Evolutionary conservation across 805 yeast species (phyloP).

Genomic region (Wickerhamiella galacta): DNA sequence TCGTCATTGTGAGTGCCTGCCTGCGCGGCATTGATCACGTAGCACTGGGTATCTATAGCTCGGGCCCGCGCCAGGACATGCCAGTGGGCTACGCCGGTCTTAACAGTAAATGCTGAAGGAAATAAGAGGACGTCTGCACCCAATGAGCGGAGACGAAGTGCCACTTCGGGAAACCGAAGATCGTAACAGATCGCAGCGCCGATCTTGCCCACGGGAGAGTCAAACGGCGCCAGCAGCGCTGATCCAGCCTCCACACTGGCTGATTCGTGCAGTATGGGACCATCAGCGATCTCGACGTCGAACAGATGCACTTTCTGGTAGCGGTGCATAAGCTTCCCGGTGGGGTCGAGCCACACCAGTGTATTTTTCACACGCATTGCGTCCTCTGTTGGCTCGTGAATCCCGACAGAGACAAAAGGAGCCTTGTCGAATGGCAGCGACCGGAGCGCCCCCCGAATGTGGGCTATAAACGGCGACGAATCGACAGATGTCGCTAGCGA

Average conservation of each 20-base stretch:
- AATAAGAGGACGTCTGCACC: conserved; percentile 69
- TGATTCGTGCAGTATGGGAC: conserved; percentile 67
- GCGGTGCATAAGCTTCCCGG: conserved; percentile 47
- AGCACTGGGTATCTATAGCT: conserved; percentile 79
- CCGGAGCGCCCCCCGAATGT: conserved; percentile 31
- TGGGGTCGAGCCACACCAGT: conserved; percentile 47
- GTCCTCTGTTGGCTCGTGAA: conserved; percentile 57
- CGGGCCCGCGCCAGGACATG: conserved; percentile 59
- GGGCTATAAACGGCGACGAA: conserved; percentile 27
- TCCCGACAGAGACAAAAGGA: conserved; percentile 63
- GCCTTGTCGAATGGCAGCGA: conserved; percentile 18
- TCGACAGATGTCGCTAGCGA: conserved; percentile 35
- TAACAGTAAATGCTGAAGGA: conserved; percentile 87
- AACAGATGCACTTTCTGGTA: conserved; percentile 82
- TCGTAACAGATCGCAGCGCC: conserved; percentile 55
- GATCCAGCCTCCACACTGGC: conserved; percentile 69
- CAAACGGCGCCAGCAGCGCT: conserved; percentile 35
- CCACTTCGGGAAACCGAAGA: conserved; percentile 71
- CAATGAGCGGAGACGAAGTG: conserved; percentile 39
- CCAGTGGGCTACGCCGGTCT: conserved; percentile 91
- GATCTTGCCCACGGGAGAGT: conserved; percentile 31
- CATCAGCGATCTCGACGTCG: conserved; percentile 67
- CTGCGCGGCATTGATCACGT: conserved; percentile 80
- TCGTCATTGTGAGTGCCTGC: conserved; percentile 54
- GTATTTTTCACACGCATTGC: conserved; percentile 47